Evolutionary conservation across 306 rosid genomes (phyloP), one percentile per base, ranked within the genome.

Genomic region (Fragaria ananassa): DNA sequence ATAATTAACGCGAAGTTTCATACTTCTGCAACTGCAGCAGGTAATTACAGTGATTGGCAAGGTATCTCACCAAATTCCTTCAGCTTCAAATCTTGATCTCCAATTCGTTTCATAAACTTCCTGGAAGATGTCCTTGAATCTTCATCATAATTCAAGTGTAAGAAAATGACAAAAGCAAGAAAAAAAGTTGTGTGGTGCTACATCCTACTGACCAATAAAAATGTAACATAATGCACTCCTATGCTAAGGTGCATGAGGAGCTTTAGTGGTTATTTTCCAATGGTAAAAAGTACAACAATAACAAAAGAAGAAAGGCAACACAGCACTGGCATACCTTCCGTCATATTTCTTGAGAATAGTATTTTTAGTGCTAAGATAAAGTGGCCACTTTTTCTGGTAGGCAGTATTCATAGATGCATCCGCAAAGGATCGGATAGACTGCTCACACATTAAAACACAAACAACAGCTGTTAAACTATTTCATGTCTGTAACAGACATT

Each of bases 51-150:
- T 7, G 71, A 34, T 58, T 65, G 57, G 37, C 31, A 21, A 58
- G 67, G 70, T 21, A 64, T 63, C 89, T 84, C 82, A 89, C 98
- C 97, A 95, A 75, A 95, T 95, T 74, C 97, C 92, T 49, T 93
- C 97, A 78, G 91, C 95, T 75, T 95, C 93, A 78, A 14, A 95
- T 89, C 86, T 90, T 0, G 96, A 89, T 86, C 88, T 95, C 98
- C 98, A 95, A 70, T 80, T 58, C 49, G 87, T 79, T 88, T 92
- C 97, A 21, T 95, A 95, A 78, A 89, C 96, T 89, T 95, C 98
- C 88, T 92, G 98, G 74, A 95, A 89, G 71, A 92, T 95, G 87
- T 95, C 98, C 89, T 90, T 95, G 84, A 95, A 95, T 85, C 98
- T 95, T 73, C 87, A 88, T 49, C 46, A 84, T 73, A 34, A 23